A percentile compares a stretch with the other conserved stretches of the same genome.
Conservation (phyloP, 2,329 filamentous ascomycete species). For the Exophiala lecanii-corni region DNA sequence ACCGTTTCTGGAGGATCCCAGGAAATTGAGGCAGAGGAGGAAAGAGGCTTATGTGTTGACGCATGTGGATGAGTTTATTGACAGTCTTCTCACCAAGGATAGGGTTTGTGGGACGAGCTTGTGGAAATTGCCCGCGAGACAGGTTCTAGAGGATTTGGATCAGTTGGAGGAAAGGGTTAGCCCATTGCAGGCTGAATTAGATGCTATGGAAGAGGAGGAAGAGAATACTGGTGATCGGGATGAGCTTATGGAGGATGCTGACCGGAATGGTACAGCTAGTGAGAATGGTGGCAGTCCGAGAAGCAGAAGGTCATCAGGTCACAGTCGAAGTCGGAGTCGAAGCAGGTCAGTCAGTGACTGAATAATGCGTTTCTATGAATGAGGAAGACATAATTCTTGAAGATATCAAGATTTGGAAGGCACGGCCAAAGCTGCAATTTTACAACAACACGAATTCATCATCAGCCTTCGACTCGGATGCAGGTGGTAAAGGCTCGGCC, state of each 20-base stretch:
- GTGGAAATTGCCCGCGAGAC: constrained; percentile 82
- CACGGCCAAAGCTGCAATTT: too few species aligned
- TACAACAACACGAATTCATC: constrained; percentile 10
- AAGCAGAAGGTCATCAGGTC: background rate
- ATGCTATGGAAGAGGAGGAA: constrained; percentile 39
- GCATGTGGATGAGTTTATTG: constrained; percentile 86
- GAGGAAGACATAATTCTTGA: too few species aligned
- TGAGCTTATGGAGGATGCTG: constrained; percentile 13
- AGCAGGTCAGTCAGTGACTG: constrained; percentile 21
- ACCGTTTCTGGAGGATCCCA: constrained; percentile 72
- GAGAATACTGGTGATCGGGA: constrained; percentile 12
- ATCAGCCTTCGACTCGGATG: background rate
- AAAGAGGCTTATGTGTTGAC: constrained; percentile 72
- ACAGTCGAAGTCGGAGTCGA: constrained; percentile 16
- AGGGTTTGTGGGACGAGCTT: constrained; percentile 86
- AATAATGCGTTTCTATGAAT: too few species aligned
- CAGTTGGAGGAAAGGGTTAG: constrained; percentile 80
- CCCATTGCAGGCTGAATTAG: constrained; percentile 64
- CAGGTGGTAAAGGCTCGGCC: background rate
- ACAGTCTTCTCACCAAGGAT: constrained; percentile 83
- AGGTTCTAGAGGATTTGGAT: constrained; percentile 82
- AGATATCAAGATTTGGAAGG: too few species aligned
- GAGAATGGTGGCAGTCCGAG: constrained; percentile 17
- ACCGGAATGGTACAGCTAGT: constrained; percentile 16
- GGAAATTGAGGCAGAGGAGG: constrained; percentile 75